Evolutionary conservation across 495 filamentous ascomycete species (phyloP), one percentile per base, ranked within the genome.

Genomic region (Penicillium longicatenatum): DNA sequence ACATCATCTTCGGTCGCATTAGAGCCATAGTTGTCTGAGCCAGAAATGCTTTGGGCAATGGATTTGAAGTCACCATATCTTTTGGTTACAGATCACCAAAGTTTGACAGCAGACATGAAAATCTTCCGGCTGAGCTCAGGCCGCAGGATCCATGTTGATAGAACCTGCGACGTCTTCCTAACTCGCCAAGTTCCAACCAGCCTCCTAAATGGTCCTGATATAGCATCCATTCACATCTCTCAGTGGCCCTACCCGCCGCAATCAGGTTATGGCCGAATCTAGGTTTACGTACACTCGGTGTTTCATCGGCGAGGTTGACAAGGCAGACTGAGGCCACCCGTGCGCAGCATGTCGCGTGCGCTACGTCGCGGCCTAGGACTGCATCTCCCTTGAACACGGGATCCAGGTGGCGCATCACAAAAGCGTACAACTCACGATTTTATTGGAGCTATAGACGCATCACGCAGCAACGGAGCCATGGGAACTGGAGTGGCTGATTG

Each of bases 391-490:
- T 24, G 20, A 22, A 14, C 43, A 9, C 45, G 24, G 11, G 21
- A 26, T 48, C 16, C 45, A 48, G 22, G 45, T 29, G 45, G 45
- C 45, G 24, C 45, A 48, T 48, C 24, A 29, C 45, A 16, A 17
- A 14, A 48, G 24, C 6, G 16, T 48, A 17, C 22, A 12, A 17
- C 11, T 2, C 16, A 30, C 9, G 0, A 6, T 29, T 8, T 17
- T n/a, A 52, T 33, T 52, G 50, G 50, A 19, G 19, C 8, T 16
- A 41, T 52, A 52, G 19, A 52, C 50, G 50, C 50, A 41, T n/a
- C 20, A 26, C 29, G 35, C 50, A 41, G 35, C 35, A 42, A 26
- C 20, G 50, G 19, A 41, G 7, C 10, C 7, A 39, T 17, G 33
- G 45, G 50, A 52, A 17, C 30, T 29, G 19, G 17, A 14, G 29